Conservation (phyloP, 768 basidiomycete species). For the Mrakia hoshinonis region DNA sequence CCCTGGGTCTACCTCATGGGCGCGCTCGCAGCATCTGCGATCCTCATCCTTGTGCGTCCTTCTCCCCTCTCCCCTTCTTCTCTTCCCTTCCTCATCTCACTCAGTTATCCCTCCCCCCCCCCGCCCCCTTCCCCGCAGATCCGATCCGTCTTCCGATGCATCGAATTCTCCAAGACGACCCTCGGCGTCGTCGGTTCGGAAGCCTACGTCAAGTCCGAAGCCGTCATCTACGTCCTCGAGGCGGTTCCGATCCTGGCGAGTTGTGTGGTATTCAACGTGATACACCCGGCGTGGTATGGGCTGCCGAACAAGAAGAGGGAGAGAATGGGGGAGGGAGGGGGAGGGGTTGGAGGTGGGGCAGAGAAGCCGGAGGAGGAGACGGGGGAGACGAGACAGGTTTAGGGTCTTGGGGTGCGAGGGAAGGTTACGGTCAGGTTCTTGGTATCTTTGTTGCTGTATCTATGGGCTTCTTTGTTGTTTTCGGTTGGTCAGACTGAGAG, state of each 20-base stretch:
- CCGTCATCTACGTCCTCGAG: conserved; percentile 10
- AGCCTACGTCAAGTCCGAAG: conserved; percentile 1
- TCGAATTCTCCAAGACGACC: conserved; percentile 13
- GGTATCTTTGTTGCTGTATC: not conserved
- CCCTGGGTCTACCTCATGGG: conserved; percentile 2
- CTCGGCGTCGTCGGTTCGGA: not conserved
- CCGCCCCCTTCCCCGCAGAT: not conserved
- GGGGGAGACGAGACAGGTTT: not conserved
- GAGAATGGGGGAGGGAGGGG: not conserved
- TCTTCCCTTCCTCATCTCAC: not conserved
- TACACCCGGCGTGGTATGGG: conserved; percentile 6
- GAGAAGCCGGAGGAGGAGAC: not conserved
- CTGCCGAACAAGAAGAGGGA: conserved; percentile 17
- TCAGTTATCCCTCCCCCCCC: not conserved
- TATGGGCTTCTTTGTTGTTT: too few species aligned
- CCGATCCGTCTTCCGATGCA: not conserved
- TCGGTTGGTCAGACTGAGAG: too few species aligned
- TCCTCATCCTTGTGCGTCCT: not conserved
- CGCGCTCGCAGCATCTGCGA: not conserved
- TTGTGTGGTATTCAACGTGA: conserved; percentile 16
- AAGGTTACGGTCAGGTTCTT: not conserved
- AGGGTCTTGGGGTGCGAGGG: too few species aligned
- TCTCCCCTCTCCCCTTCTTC: too few species aligned
- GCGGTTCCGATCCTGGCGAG: conserved; percentile 1
- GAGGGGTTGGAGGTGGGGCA: not conserved